A percentile compares a stretch with the other conserved stretches of the same genome.
Evolutionary conservation across 1,284 basidiomycete genomes (phyloP).

Genomic region (Fomitopsis pinicola): DNA sequence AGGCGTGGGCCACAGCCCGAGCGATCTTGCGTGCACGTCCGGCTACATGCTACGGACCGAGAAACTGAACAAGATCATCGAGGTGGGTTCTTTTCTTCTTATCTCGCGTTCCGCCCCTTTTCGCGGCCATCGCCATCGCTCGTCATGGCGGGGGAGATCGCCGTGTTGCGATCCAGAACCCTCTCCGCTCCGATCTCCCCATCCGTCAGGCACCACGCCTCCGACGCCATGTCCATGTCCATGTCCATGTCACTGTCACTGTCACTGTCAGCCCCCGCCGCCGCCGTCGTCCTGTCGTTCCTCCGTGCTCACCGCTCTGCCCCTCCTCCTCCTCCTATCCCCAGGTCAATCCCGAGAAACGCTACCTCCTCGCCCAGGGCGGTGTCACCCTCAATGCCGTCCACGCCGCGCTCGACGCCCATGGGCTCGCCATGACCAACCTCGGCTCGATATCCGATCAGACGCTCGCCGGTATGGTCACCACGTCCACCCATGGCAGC

Average conservation of each 20-base stretch:
- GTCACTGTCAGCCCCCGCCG: background rate
- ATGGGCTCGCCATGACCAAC: constrained; percentile 84
- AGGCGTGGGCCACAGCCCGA: constrained; percentile 91
- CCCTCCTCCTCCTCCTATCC: constrained; percentile 2
- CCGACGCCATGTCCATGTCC: background rate
- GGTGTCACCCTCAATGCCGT: constrained; percentile 79
- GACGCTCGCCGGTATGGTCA: constrained; percentile 90
- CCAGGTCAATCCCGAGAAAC: constrained; percentile 71
- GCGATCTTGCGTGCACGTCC: constrained; percentile 84
- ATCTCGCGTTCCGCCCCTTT: constrained; percentile 24
- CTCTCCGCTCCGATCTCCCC: constrained; percentile 9
- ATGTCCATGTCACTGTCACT: background rate
- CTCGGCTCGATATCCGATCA: constrained; percentile 97
- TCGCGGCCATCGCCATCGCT: constrained; percentile 8
- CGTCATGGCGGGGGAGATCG: constrained; percentile 22
- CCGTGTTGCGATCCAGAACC: constrained; percentile 15
- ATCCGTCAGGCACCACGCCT: constrained; percentile 12
- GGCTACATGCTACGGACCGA: constrained; percentile 82
- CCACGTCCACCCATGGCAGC: constrained; percentile 94
- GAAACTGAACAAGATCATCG: constrained; percentile 62
- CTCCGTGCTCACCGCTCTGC: constrained; percentile 1
- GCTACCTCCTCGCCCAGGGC: constrained; percentile 68
- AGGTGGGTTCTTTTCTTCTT: constrained; percentile 48
- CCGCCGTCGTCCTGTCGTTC: background rate
- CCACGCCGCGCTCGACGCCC: constrained; percentile 62